Percentiles rank a stretch among this genome's conserved stretches.
phyloP scores from a whole-genome alignment of 1,139 yeast species.

The Candida pseudoviswanathii region DNA sequence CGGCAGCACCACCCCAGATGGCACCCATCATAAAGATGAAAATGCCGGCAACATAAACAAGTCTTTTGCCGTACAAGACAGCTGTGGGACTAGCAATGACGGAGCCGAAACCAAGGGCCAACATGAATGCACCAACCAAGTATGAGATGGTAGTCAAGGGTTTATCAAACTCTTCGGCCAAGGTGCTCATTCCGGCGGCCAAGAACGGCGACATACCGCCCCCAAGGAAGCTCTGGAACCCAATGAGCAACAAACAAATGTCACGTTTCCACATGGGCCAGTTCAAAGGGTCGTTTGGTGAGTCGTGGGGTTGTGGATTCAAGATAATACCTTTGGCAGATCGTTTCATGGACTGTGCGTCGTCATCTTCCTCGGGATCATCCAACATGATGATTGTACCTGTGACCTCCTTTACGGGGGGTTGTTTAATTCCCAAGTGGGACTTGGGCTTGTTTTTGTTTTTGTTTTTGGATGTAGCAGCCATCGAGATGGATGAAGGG shows the following conservation, averaged over 20 bases:
- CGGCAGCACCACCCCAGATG: slow-evolving; percentile 55
- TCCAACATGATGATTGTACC: slow-evolving; percentile 49
- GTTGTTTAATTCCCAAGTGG: slow-evolving; percentile 44
- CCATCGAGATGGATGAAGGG: neutral
- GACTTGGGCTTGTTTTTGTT: slow-evolving; percentile 1
- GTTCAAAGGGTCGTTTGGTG: slow-evolving; percentile 75
- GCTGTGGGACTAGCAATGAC: slow-evolving; percentile 62
- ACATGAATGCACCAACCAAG: slow-evolving; percentile 63
- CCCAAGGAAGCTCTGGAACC: slow-evolving; percentile 60
- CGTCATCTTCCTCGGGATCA: slow-evolving; percentile 19
- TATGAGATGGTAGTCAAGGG: slow-evolving; percentile 49
- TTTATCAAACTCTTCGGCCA: slow-evolving; percentile 46
- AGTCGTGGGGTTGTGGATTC: slow-evolving; percentile 75
- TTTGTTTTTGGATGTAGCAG: neutral
- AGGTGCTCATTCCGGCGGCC: slow-evolving; percentile 55
- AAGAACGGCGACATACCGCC: slow-evolving; percentile 67
- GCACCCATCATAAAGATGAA: slow-evolving; percentile 54
- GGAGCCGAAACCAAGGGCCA: slow-evolving; percentile 60
- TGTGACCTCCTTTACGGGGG: slow-evolving; percentile 42
- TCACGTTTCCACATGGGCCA: slow-evolving; percentile 69
- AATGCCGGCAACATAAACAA: slow-evolving; percentile 54
- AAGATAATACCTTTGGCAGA: slow-evolving; percentile 58
- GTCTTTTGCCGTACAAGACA: slow-evolving; percentile 59
- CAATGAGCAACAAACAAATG: slow-evolving; percentile 52
- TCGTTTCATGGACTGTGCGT: slow-evolving; percentile 34